Percentiles rank a stretch among this genome's conserved stretches.
Conservation (phyloP, 257 asterid species). For the Anisodus acutangulus region DNA sequence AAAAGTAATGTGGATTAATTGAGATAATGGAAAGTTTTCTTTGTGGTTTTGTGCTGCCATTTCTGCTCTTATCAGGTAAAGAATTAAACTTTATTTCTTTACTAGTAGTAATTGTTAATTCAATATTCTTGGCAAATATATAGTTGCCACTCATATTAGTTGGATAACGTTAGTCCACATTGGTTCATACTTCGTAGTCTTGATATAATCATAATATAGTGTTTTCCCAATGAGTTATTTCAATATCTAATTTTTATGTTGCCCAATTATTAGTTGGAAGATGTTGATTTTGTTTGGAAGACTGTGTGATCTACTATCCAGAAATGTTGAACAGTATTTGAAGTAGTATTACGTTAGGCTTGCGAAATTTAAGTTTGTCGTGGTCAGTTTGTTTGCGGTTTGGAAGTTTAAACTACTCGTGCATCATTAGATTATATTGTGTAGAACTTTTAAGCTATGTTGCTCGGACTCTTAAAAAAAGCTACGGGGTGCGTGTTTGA, state of each 20-base stretch:
- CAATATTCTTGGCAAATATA: background rate
- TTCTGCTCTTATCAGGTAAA: conserved; percentile 71
- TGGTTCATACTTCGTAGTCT: background rate
- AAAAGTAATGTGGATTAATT: conserved; percentile 43
- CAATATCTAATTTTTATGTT: background rate
- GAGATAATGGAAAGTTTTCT: conserved; percentile 65
- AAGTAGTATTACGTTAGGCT: background rate
- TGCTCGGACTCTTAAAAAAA: no score
- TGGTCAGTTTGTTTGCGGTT: background rate
- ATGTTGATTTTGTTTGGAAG: conserved; percentile 7
- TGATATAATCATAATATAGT: background rate
- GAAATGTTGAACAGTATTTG: conserved; percentile 12
- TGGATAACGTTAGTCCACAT: background rate
- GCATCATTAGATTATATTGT: background rate
- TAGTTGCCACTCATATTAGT: background rate
- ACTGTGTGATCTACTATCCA: background rate
- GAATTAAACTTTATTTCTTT: background rate
- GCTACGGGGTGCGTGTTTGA: no score
- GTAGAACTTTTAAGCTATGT: background rate
- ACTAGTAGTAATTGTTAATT: background rate
- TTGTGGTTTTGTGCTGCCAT: conserved; percentile 70
- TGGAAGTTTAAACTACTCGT: conserved; percentile 3
- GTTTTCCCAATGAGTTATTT: background rate
- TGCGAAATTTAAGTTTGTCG: background rate
- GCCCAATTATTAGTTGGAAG: background rate